Evolutionary conservation across 495 filamentous ascomycete species (phyloP), one percentile per base, ranked within the genome.

Genomic region (Penicillium canescens): DNA sequence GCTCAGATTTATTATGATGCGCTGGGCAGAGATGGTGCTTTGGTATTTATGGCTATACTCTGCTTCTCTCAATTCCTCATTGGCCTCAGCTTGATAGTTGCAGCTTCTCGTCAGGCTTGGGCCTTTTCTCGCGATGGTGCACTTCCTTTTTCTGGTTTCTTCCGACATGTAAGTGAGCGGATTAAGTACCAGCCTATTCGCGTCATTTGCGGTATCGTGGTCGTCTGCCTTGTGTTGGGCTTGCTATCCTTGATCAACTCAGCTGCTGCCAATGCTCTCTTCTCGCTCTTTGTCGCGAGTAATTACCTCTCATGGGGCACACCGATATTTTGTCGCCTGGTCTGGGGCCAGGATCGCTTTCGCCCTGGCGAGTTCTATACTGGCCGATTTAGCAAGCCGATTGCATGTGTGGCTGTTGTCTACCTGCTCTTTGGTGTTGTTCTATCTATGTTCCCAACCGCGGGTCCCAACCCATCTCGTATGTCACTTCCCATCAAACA

Each of bases 231-330:
- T 2, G 46, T 87, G n/a, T 72, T 87, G 11, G 85, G 84, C 14
- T 70, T 87, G 1, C 68, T 87, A 8, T 78, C 70, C 20, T 65
- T 87, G 3, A 85, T 86, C 56, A 77, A 80, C 33, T 73, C 71
- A 0, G 83, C 82, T 1, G 82, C 84, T 2, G 75, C 82, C 1
- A 73, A 75, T 26, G 84, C 84, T 3, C 70, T 87, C 9, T 87
- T 87, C 72, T 83, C 79, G 3, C 75, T 87, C 1, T 78, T 78
- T 3, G 78, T 86, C 12, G 82, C 83, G 0, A 82, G 78, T 12
- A 84, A 85, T 57, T 79, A 85, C 46, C 56, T 87, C 2, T 82
- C 84, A 3, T 88, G 82, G 82, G 74, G 77, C 13, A 77, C 70
- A 3, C 85, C 85, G 4, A 87, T 88, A 40, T 72, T 86, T 41